phyloP scores from a whole-genome alignment of 106 monocot genomes.

The Iris macrosiphon region DNA sequence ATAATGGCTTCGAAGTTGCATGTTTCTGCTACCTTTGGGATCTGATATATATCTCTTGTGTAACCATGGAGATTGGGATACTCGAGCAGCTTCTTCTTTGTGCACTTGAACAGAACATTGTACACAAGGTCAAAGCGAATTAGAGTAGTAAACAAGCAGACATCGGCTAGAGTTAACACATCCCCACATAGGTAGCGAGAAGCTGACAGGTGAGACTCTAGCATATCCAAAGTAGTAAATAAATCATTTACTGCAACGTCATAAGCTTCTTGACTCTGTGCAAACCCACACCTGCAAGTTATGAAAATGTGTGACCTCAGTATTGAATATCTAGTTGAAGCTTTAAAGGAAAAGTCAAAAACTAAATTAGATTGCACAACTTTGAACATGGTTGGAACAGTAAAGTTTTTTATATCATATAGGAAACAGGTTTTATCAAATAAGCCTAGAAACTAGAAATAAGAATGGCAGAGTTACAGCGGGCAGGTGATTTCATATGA shows the following conservation, averaged over 20 bases:
- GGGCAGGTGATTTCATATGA: too few species aligned
- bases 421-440: too few species aligned
- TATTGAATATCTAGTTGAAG: neutral
- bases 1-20: constrained; percentile 80
- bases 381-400: too few species aligned
- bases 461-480: too few species aligned
- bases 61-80: constrained; percentile 74
- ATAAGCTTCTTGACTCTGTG: constrained; percentile 92
- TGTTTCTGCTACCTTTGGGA: constrained; percentile 68
- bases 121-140: constrained; percentile 85
- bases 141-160: constrained; percentile 87
- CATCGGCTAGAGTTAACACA: constrained; percentile 68
- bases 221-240: constrained; percentile 55
- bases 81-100: constrained; percentile 81
- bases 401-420: too few species aligned
- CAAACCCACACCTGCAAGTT: constrained; percentile 84
- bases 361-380: too few species aligned
- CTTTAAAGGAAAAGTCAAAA: neutral
- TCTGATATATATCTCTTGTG: constrained; percentile 82
- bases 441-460: too few species aligned
- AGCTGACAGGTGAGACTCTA: constrained; percentile 51
- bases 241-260: constrained; percentile 49
- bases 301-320: neutral
- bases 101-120: constrained; percentile 79
- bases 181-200: constrained; percentile 82